A percentile compares a stretch with the other conserved stretches of the same genome.
Evolutionary conservation across 768 basidiomycete species (phyloP).

Genomic region (Pulveroboletus sp.): DNA sequence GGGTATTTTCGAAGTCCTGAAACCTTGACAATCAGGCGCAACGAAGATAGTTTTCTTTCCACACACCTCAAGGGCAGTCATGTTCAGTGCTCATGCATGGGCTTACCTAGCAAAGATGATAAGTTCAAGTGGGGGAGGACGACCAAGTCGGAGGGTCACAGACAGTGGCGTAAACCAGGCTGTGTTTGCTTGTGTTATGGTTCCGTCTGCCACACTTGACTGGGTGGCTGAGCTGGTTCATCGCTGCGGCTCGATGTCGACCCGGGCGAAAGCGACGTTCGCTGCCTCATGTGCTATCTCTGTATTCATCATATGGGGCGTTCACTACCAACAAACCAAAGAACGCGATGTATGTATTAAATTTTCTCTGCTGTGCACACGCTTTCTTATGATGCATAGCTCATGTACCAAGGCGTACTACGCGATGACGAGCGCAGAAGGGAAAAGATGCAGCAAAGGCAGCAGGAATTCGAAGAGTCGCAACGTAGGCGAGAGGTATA

Average conservation of each 20-base stretch:
- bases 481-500: slow-evolving; percentile 60
- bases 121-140: slow-evolving; percentile 8
- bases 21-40: slow-evolving; percentile 6
- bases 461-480: slow-evolving; percentile 59
- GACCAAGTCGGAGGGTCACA: slow-evolving; percentile 13
- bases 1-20: slow-evolving; percentile 74
- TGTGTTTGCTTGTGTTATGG: slow-evolving; percentile 42
- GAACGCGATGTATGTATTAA: slow-evolving; percentile 64
- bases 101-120: slow-evolving; percentile 8
- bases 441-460: slow-evolving; percentile 65
- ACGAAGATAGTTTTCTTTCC: background rate
- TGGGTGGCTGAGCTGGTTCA: slow-evolving; percentile 16
- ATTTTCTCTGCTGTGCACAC: background rate
- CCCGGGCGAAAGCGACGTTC: slow-evolving; percentile 73
- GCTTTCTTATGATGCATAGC: slow-evolving; percentile 40
- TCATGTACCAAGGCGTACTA: slow-evolving; percentile 87
- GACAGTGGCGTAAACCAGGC: slow-evolving; percentile 1
- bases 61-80: slow-evolving; percentile 42
- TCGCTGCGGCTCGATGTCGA: slow-evolving; percentile 43
- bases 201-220: background rate
- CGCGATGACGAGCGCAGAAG: slow-evolving; percentile 79
- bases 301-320: slow-evolving; percentile 76
- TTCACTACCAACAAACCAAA: slow-evolving; percentile 79
- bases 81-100: slow-evolving; percentile 25
- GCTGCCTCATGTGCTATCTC: slow-evolving; percentile 58